Evolutionary conservation across 2,329 filamentous ascomycete species (phyloP).

Genomic region (Epichloe festucae): DNA sequence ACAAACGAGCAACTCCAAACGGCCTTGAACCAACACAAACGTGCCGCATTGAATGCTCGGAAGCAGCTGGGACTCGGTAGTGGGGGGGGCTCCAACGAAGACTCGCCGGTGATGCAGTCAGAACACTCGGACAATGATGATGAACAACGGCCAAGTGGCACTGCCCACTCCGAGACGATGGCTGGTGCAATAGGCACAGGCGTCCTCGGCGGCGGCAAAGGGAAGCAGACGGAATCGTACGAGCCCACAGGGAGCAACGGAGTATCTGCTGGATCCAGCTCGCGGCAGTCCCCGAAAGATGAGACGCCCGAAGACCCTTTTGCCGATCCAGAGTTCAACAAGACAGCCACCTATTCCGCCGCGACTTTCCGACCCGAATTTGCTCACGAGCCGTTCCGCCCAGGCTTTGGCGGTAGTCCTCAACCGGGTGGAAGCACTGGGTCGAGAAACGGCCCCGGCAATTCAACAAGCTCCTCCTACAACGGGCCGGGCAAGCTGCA

Average conservation of each 20-base stretch:
- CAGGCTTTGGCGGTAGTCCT: conserved; percentile 18
- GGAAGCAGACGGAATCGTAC: conserved; percentile 21
- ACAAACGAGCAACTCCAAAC: conserved; percentile 84
- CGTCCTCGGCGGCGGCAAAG: conserved; percentile 14
- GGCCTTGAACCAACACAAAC: conserved; percentile 72
- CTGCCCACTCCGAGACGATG: background rate
- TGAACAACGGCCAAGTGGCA: background rate
- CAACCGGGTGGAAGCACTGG: background rate
- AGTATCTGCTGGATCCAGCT: conserved; percentile 11
- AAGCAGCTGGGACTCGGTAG: conserved; percentile 35
- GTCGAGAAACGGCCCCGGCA: conserved; percentile 3
- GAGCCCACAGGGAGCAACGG: conserved; percentile 11
- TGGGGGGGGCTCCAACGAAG: conserved; percentile 12
- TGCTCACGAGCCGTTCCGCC: conserved; percentile 25
- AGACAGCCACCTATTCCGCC: conserved; percentile 7
- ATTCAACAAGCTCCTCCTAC: conserved; percentile 8
- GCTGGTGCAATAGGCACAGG: background rate
- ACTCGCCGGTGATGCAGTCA: conserved; percentile 13
- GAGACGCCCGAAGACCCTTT: conserved; percentile 24
- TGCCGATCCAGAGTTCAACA: conserved; percentile 12
- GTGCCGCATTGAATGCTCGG: conserved; percentile 54
- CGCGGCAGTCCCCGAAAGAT: conserved; percentile 11
- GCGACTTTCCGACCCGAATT: conserved; percentile 13
- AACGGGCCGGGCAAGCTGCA: conserved; percentile 9
- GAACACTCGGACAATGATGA: conserved; percentile 16